Base-by-base conservation (phyloP, 805 yeast genomes). In the Ogataea paraovalis region DNA sequence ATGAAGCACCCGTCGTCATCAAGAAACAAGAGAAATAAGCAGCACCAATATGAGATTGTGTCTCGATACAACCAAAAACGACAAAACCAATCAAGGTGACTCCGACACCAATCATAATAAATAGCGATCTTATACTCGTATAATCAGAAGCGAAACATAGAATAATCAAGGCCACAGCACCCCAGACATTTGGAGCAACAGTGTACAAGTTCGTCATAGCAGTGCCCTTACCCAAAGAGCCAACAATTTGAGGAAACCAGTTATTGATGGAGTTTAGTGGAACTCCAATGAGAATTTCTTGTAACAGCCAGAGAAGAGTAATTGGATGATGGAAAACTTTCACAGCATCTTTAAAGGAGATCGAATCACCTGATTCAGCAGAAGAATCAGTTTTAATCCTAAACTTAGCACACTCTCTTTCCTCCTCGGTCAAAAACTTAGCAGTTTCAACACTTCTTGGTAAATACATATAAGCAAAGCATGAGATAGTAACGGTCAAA, bases 1-100 rank as follows among this genome's bases (percentile, higher is more conserved):
- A 74, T 3, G 74, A 65, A 8, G 73, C 69, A 21, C 80, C 79
- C 10, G 78, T 70, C 4, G 76, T 71, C 78, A 75, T 74, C 25
- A 59, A 40, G 42, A 58, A 57, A 39, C 58, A 54, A 10, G 54
- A 44, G 38, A 57, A 57, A 41, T 55, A 57, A 2, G 57, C 58
- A 21, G 44, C 57, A 14, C 57, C 60, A 28, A 66, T 32, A 49
- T 74, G 68, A 3, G 47, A 14, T 27, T 65, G 53, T 13, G 68
- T 65, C 50, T 75, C 78, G 50, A 75, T 67, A 45, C 70, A 67
- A 13, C 77, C 75, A 55, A 73, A 73, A 21, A 74, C 73, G 3
- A 68, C 69, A 50, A 75, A 75, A 3, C 80, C 79, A 49, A 74
- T 55, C 49, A 74, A 65, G 2, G 79, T 72, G 8, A 65, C 39